These are phyloP conservation scores for Nannochloropsis gaditana DNA, from an alignment of 108 stramenopile species.

Conservation along the genomic window DNA sequence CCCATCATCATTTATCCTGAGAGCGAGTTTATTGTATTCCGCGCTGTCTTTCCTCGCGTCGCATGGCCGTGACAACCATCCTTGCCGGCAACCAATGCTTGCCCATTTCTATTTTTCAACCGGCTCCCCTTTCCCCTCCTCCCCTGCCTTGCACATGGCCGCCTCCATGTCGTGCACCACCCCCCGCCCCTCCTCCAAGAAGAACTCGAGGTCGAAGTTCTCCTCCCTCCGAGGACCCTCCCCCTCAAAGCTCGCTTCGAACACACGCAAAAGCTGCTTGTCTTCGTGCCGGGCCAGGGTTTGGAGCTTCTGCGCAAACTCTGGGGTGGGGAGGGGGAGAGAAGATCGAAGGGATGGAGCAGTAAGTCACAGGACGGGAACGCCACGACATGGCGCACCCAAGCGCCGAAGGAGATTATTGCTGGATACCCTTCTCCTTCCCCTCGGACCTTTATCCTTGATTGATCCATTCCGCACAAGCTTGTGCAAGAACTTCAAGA, in stretches of 20 bases:
- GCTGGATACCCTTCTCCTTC: background rate
- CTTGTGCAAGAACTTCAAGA: constrained; percentile 18
- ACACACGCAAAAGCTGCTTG: background rate
- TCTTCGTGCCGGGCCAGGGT: background rate
- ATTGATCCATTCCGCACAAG: background rate
- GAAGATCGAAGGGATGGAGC: background rate
- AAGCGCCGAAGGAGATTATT: too few relatives aligned
- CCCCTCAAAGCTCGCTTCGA: constrained; percentile 1
- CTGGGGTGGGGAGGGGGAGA: background rate
- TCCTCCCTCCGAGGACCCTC: background rate
- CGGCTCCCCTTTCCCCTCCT: too few relatives aligned
- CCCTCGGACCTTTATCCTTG: background rate
- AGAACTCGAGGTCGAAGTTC: background rate
- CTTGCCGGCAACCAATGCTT: too few relatives aligned
- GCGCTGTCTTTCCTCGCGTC: too few relatives aligned
- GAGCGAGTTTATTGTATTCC: too few relatives aligned
- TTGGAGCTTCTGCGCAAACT: background rate
- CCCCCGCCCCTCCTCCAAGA: background rate
- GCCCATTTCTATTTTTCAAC: too few relatives aligned
- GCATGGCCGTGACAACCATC: too few relatives aligned
- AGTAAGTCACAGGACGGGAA: background rate
- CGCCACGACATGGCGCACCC: too few relatives aligned
- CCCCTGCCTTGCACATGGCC: background rate
- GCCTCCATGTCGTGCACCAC: background rate
- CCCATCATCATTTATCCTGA: too few relatives aligned